Evolutionary conservation across 2,329 filamentous ascomycete species (phyloP).

Genomic region (Fonsecaea nubica): DNA sequence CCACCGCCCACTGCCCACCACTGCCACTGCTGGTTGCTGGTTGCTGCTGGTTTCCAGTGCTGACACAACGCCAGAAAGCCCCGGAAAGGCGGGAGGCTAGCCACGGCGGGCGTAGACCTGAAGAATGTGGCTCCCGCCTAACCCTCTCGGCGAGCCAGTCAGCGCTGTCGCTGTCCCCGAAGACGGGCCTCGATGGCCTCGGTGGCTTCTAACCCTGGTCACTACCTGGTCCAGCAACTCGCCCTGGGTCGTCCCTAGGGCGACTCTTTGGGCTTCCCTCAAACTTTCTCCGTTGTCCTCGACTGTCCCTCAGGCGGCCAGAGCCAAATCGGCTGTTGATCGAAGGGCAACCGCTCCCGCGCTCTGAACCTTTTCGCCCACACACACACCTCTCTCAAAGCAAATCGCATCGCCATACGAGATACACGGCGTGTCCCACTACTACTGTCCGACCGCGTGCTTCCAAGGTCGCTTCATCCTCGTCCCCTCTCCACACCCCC

Average conservation of each 20-base stretch:
- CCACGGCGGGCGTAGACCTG: conserved; percentile 23
- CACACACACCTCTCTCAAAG: conserved; percentile 9
- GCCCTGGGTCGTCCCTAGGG: conserved; percentile 20
- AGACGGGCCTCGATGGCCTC: conserved; percentile 11
- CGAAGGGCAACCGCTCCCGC: conserved; percentile 25
- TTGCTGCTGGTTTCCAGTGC: conserved; percentile 13
- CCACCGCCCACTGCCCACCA: not conserved
- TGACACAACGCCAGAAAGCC: conserved; percentile 31
- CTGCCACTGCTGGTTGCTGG: too few species aligned
- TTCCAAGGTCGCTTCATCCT: conserved; percentile 33
- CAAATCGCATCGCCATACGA: conserved; percentile 8
- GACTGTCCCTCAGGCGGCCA: conserved; percentile 22
- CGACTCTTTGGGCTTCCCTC: conserved; percentile 12
- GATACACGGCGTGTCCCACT: conserved; percentile 26
- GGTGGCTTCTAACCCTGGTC: conserved; percentile 1
- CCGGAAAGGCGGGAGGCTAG: conserved; percentile 34
- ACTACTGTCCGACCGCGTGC: conserved; percentile 34
- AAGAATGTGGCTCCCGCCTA: conserved; percentile 16
- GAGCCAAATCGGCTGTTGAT: conserved; percentile 30
- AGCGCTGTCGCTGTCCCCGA: conserved; percentile 12
- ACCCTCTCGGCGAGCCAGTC: conserved; percentile 12
- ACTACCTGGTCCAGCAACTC: conserved; percentile 18
- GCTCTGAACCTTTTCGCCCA: conserved; percentile 18
- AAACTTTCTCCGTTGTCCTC: conserved; percentile 12
- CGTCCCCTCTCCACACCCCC: conserved; percentile 25